A percentile compares a stretch with the other conserved stretches of the same genome.
phyloP scores from a whole-genome alignment of 345 rosid genomes.

The Laguncularia racemosa region DNA sequence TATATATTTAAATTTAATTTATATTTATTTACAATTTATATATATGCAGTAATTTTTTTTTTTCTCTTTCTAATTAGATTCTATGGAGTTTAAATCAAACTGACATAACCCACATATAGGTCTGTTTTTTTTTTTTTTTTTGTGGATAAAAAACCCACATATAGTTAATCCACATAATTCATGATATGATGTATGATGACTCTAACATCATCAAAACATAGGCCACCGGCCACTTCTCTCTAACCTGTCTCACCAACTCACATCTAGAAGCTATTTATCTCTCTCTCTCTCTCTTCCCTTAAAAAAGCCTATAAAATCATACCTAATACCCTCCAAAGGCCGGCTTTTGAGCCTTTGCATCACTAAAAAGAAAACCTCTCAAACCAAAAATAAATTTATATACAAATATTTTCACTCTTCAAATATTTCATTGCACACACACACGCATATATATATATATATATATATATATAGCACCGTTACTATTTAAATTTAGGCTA shows the following conservation, averaged over 20 bases:
- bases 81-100: too few relatives aligned
- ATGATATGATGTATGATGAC: not conserved
- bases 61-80: too few relatives aligned
- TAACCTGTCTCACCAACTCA: slow-evolving; percentile 92
- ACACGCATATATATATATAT: slow-evolving; percentile 6
- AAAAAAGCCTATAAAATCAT: slow-evolving; percentile 38
- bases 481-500: not conserved
- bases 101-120: slow-evolving; percentile 3
- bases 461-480: not conserved
- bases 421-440: not conserved
- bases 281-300: slow-evolving; percentile 12
- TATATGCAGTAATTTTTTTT: too few relatives aligned
- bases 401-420: not conserved
- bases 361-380: not conserved
- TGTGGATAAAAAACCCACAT: too few relatives aligned
- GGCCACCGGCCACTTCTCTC: slow-evolving; percentile 58
- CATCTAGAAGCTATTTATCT: slow-evolving; percentile 75
- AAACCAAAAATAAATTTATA: slow-evolving; percentile 2
- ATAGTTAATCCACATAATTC: not conserved
- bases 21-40: too few relatives aligned
- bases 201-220: not conserved
- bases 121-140: too few relatives aligned
- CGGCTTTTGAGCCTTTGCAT: slow-evolving; percentile 31
- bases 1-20: too few relatives aligned
- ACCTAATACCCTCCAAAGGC: slow-evolving; percentile 24